These are phyloP conservation scores for Parastagonospora avenae DNA, from an alignment of 2,329 filamentous ascomycete genomes.

Conservation along the genomic window DNA sequence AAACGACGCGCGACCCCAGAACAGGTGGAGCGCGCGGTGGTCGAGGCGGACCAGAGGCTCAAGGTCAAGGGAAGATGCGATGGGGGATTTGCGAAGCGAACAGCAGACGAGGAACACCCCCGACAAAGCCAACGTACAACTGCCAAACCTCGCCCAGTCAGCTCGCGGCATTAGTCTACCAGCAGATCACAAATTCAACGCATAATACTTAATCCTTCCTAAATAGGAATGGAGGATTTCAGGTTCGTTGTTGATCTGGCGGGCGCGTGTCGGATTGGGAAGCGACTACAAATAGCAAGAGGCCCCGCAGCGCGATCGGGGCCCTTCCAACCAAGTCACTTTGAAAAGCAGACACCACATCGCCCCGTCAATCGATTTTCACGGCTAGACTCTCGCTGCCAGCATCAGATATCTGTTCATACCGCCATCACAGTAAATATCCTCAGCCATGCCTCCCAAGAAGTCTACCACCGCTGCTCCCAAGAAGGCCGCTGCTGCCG, in stretches of 20 bases:
- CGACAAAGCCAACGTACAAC: constrained; percentile 21
- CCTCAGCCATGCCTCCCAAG: constrained; percentile 67
- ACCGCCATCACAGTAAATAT: constrained; percentile 26
- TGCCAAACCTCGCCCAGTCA: constrained; percentile 25
- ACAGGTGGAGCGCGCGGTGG: constrained; percentile 2
- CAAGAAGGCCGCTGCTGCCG: constrained; percentile 59
- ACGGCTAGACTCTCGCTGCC: constrained; percentile 38
- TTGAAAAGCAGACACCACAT: constrained; percentile 33
- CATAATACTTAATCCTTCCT: constrained; percentile 36
- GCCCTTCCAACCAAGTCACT: constrained; percentile 16
- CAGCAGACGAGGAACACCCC: constrained; percentile 26
- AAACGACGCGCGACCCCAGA: neutral
- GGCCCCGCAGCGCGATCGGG: constrained; percentile 30
- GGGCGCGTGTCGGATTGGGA: constrained; percentile 26
- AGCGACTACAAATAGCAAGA: constrained; percentile 36
- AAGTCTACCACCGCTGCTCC: constrained; percentile 60
- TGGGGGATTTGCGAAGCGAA: constrained; percentile 19
- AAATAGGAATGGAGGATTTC: constrained; percentile 34
- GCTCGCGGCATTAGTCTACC: constrained; percentile 19
- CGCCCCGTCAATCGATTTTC: constrained; percentile 23
- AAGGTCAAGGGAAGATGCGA: constrained; percentile 19
- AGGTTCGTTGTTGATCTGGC: constrained; percentile 39
- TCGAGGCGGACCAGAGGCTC: constrained; percentile 5
- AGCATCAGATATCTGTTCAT: constrained; percentile 35
- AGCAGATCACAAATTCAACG: constrained; percentile 30